Evolutionary conservation across 176 grass and related monocot genomes (phyloP).

Genomic region (Cymbopogon citratus): DNA sequence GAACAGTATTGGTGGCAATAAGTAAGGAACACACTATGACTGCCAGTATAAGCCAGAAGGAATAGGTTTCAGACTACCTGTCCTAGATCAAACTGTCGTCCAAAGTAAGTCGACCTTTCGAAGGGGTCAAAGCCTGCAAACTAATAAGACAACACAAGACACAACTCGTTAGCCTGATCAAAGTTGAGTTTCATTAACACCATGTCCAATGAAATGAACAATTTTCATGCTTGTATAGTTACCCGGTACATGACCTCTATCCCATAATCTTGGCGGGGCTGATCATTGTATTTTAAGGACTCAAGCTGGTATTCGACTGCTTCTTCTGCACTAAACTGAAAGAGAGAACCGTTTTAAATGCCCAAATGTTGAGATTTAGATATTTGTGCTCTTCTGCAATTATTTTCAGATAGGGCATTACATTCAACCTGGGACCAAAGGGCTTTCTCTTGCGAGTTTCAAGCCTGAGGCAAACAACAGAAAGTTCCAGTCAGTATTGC

Average conservation of each 20-base stretch:
- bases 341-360: background rate
- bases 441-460: constrained; percentile 66
- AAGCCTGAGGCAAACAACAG: constrained; percentile 59
- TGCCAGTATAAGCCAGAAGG: background rate
- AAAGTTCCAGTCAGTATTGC: background rate
- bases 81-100: constrained; percentile 80
- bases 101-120: constrained; percentile 95
- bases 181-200: background rate
- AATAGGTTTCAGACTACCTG: constrained; percentile 44
- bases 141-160: constrained; percentile 42
- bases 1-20: background rate
- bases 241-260: constrained; percentile 99
- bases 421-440: constrained; percentile 74
- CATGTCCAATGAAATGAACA: background rate
- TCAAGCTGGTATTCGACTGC: constrained; percentile 79
- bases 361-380: background rate
- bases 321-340: constrained; percentile 94
- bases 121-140: constrained; percentile 99
- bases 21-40: background rate
- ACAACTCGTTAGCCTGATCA: constrained; percentile 15
- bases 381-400: background rate
- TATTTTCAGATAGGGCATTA: constrained; percentile 45
- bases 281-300: constrained; percentile 86
- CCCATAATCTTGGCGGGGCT: constrained; percentile 77
- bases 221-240: constrained; percentile 23